Conservation (phyloP, 2,329 filamentous ascomycete genomes). For the Aspergillus tanneri region DNA sequence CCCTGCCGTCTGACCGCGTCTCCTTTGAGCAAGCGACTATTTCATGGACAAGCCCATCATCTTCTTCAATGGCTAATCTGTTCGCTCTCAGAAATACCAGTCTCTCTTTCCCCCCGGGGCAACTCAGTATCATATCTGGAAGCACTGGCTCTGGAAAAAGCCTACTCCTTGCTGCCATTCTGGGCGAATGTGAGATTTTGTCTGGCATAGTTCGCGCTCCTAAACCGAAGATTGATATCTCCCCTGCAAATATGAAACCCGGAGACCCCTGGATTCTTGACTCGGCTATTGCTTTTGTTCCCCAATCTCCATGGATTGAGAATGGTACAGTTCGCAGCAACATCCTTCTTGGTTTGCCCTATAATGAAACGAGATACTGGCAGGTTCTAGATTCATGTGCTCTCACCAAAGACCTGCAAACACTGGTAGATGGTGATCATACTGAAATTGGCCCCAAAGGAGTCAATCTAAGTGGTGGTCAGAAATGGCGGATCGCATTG, state of each 20-base stretch:
- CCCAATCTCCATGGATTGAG: constrained; percentile 77
- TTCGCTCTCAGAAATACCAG: constrained; percentile 63
- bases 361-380: constrained; percentile 63
- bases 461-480: constrained; percentile 76
- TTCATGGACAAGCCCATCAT: not conserved
- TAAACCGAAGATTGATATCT: constrained; percentile 45
- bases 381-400: constrained; percentile 70
- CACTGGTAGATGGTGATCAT: constrained; percentile 68
- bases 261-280: constrained; percentile 67
- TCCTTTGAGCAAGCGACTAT: constrained; percentile 66
- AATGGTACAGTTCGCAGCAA: constrained; percentile 74
- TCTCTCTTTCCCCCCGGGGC: constrained; percentile 64
- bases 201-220: constrained; percentile 59
- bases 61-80: too few relatives aligned
- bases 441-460: constrained; percentile 80
- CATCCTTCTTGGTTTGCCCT: constrained; percentile 69
- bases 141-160: constrained; percentile 78
- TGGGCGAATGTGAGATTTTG: constrained; percentile 72
- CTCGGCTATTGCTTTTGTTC: constrained; percentile 67
- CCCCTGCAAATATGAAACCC: constrained; percentile 57
- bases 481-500: constrained; percentile 75
- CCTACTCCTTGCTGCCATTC: constrained; percentile 68
- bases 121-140: constrained; percentile 72
- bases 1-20: constrained; percentile 56
- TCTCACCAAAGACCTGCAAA: constrained; percentile 68